These are phyloP conservation scores for Vitis labrusca DNA, from an alignment of 164 flowering plant genomes.

Conservation along the genomic window DNA sequence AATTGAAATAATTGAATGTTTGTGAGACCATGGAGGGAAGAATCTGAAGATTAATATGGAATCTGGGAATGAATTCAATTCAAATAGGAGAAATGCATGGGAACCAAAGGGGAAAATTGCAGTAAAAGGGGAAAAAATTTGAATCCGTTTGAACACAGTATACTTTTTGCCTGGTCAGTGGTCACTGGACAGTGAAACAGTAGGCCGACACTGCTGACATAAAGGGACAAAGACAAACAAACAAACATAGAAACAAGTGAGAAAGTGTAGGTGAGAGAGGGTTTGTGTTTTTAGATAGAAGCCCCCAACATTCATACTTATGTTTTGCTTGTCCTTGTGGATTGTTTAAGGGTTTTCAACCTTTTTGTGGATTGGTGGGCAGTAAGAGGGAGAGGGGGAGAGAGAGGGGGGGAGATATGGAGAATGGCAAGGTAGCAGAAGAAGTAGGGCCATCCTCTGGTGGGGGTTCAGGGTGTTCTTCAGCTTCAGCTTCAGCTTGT, in stretches of 20 bases:
- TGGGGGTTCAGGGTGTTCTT: constrained; percentile 5
- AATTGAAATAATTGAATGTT: too few species aligned
- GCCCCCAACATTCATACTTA: neutral
- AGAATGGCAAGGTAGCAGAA: constrained; percentile 18
- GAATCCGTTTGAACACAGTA: too few species aligned
- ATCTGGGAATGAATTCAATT: too few species aligned
- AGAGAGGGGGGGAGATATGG: constrained; percentile 16
- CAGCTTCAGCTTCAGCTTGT: neutral
- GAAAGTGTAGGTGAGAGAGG: constrained; percentile 1
- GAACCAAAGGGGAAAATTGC: too few species aligned
- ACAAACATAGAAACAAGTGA: neutral
- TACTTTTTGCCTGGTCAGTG: too few species aligned
- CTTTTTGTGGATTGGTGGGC: too few species aligned
- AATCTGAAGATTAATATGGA: too few species aligned
- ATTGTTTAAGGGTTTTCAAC: constrained; percentile 2
- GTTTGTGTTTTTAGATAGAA: neutral
- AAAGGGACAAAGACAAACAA: neutral
- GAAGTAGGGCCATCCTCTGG: constrained; percentile 40
- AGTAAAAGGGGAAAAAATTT: too few species aligned
- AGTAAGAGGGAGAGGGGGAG: constrained; percentile 10
- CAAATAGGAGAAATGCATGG: too few species aligned
- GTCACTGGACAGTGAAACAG: neutral
- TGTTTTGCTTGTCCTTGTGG: neutral
- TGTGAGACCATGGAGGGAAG: too few species aligned
- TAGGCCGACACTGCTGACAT: neutral